A percentile compares a stretch with the other conserved stretches of the same genome.
Conservation (phyloP, 1,284 basidiomycete genomes). For the Rhodotorula sp. region DNA sequence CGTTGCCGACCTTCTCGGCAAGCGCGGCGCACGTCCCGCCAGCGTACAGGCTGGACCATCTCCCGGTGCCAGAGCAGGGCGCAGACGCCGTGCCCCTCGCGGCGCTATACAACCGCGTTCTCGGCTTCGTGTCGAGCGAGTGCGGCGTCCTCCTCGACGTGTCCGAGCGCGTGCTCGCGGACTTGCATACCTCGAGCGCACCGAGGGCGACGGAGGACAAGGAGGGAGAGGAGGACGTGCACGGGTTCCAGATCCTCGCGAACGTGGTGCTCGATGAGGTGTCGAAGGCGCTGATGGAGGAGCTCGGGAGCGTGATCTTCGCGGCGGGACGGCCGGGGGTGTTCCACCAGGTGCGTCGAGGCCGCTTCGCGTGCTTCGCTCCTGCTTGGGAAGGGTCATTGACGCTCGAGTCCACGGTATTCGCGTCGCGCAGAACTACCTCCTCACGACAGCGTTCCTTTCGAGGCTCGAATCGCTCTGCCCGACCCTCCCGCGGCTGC, state of each 20-base stretch:
- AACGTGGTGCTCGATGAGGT: constrained; percentile 87
- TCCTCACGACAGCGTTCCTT: constrained; percentile 80
- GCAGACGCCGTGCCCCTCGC: constrained; percentile 69
- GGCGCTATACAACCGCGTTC: constrained; percentile 73
- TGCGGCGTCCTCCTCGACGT: constrained; percentile 71
- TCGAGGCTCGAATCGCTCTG: constrained; percentile 77
- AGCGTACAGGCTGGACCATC: constrained; percentile 37
- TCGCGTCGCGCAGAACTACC: constrained; percentile 65
- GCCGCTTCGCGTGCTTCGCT: neutral
- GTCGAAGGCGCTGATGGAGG: constrained; percentile 73
- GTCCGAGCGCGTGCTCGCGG: constrained; percentile 59
- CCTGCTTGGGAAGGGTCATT: neutral
- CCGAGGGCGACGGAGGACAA: neutral
- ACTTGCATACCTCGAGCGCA: no score
- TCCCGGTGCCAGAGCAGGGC: constrained; percentile 2
- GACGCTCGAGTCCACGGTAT: neutral
- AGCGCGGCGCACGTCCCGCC: constrained; percentile 11
- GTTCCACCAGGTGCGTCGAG: constrained; percentile 61
- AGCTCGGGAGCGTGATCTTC: constrained; percentile 79
- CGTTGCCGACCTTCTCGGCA: neutral
- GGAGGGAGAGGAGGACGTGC: constrained; percentile 25
- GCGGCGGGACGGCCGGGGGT: constrained; percentile 86
- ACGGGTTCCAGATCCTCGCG: constrained; percentile 74
- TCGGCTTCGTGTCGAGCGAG: constrained; percentile 73
- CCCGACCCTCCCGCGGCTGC: constrained; percentile 69